Conservation (phyloP, 176 grass and related monocot genomes). For the Luzula sylvatica region DNA sequence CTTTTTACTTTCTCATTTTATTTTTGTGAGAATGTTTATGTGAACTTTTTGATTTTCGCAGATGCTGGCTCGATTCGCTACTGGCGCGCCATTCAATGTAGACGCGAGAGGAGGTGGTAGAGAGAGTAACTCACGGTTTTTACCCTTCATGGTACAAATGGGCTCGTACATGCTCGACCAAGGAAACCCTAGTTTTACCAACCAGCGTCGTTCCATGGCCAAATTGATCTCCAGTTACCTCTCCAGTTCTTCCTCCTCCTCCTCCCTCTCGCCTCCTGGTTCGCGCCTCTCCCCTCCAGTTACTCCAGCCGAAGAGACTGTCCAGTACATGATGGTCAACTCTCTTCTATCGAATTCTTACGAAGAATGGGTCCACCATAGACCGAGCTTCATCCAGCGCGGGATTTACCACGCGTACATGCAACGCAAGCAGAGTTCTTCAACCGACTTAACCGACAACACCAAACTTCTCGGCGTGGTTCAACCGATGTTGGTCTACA, state of each 20-base stretch:
- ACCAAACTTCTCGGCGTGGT: slow-evolving; percentile 54
- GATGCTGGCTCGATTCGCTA: slow-evolving; percentile 98
- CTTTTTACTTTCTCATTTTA: no score
- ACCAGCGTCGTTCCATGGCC: slow-evolving; percentile 57
- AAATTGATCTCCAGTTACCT: slow-evolving; percentile 52
- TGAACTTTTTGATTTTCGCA: slow-evolving; percentile 36
- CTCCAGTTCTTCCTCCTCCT: slow-evolving; percentile 33
- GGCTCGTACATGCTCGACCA: slow-evolving; percentile 66
- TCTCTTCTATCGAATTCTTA: slow-evolving; percentile 87
- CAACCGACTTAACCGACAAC: slow-evolving; percentile 34
- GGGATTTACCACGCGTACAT: slow-evolving; percentile 86
- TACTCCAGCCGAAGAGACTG: slow-evolving; percentile 49
- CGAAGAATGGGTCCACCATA: slow-evolving; percentile 78
- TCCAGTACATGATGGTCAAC: slow-evolving; percentile 98
- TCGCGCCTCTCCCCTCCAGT: slow-evolving; percentile 35
- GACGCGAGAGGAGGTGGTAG: slow-evolving; percentile 87
- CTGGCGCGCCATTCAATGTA: slow-evolving; percentile 65
- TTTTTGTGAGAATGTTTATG: no score
- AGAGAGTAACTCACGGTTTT: slow-evolving; percentile 90
- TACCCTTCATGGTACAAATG: slow-evolving; percentile 98
- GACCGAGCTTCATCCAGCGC: slow-evolving; percentile 62
- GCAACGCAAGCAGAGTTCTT: slow-evolving; percentile 87
- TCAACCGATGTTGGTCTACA: slow-evolving; percentile 84
- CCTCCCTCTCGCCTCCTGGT: slow-evolving; percentile 26
- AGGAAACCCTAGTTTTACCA: slow-evolving; percentile 42